Evolutionary conservation across 1,284 basidiomycete species (phyloP), one percentile per base, ranked within the genome.

Genomic region (Tetrapyrgos nigripes): DNA sequence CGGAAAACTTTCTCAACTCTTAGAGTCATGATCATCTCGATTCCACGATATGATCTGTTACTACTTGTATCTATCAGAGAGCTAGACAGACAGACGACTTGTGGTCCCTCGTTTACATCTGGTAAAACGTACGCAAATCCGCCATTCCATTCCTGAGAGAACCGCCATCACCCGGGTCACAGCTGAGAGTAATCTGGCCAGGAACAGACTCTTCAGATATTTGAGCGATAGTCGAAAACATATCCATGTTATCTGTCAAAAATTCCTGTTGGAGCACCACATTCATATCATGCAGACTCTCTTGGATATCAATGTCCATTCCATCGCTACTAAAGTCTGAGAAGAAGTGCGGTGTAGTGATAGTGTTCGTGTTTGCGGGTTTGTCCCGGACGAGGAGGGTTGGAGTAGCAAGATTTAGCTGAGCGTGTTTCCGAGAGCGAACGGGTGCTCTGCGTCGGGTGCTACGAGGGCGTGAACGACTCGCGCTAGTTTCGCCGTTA

Each of bases 1-100:
- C 4, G 69, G 69, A 31, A 29, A 64, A 35, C 62, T 72, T 40
- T 43, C 53, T n/a, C 48, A 61, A 45, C 59, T 72, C 19, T 26
- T 71, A 24, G 48, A 52, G 4, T 50, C 31, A 50, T 50, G 46
- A 55, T 10, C 9, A 23, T 50, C 17, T 40, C 8, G 13, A 40
- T 40, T 4, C 6, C 17, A 40, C 19, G 14, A 9, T 40, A 17
- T 40, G 14, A 5, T n/a, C 19, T 17, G 37, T 11, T 17, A 17
- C 13, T 40, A 40, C 37, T 17, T 40, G 31, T 33, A 40, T 40
- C 37, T 40, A 40, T n/a, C 19, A 40, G 31, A 33, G 9, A 33
- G 8, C 31, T 17, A 40, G 37, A 40, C 6, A n/a, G n/a, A n/a
- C n/a, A n/a, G n/a, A n/a, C n/a, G n/a, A n/a, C n/a, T n/a, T n/a